Conservation (phyloP, 2,329 filamentous ascomycete species). For the Hymenoscyphus scutula region DNA sequence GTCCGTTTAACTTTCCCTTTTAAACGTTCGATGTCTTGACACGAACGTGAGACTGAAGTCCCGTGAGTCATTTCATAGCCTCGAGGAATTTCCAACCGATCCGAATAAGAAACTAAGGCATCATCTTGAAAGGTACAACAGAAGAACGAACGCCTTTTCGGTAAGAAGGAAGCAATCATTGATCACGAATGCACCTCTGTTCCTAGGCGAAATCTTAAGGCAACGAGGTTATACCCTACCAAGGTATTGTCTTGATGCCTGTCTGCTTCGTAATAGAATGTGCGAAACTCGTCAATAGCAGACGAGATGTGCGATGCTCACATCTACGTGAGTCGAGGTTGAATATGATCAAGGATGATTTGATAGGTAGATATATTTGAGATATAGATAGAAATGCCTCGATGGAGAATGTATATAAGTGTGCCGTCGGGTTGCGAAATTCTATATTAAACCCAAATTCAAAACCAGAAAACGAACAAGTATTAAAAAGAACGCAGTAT, state of each 20-base stretch:
- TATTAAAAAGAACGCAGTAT: too few species aligned
- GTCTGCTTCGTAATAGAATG: background rate
- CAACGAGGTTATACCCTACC: background rate
- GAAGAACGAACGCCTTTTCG: background rate
- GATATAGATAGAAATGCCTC: background rate
- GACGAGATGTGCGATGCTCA: background rate
- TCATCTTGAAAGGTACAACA: background rate
- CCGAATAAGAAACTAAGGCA: background rate
- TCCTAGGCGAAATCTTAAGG: background rate
- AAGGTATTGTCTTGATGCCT: background rate
- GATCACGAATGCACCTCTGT: background rate
- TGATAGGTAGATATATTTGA: background rate
- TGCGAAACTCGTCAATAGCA: background rate
- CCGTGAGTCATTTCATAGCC: background rate
- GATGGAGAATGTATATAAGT: background rate
- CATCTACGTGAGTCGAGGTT: background rate
- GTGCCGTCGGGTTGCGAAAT: background rate
- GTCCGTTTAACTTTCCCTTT: too few species aligned
- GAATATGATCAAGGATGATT: background rate
- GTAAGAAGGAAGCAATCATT: background rate
- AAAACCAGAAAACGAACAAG: background rate
- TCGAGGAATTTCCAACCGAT: background rate
- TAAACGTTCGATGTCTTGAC: too few species aligned
- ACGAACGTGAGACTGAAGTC: background rate
- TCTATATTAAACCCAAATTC: background rate